phyloP scores from a whole-genome alignment of 1,284 basidiomycete species.

The Rhodofomes roseus region DNA sequence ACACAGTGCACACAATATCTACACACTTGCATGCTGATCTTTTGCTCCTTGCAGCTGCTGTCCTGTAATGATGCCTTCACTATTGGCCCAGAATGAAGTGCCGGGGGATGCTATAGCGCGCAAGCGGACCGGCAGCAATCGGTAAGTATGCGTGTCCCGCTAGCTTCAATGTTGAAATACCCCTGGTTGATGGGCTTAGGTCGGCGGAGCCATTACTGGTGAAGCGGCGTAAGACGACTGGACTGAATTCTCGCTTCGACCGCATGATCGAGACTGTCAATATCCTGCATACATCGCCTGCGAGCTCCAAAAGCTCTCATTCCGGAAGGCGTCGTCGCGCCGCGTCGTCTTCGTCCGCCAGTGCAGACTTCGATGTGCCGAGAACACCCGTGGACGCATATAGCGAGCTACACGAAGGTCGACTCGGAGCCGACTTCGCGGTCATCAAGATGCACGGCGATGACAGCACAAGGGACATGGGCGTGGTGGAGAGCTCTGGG shows the following conservation, averaged over 20 bases:
- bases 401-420: slow-evolving; percentile 28
- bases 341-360: slow-evolving; percentile 29
- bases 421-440: slow-evolving; percentile 38
- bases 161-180: background rate
- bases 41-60: background rate
- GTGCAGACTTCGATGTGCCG: slow-evolving; percentile 33
- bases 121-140: background rate
- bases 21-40: background rate
- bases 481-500: background rate
- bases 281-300: slow-evolving; percentile 27
- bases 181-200: background rate
- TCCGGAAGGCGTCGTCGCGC: slow-evolving; percentile 25
- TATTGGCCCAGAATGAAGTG: background rate
- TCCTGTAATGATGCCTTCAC: background rate
- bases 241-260: slow-evolving; percentile 60
- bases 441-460: slow-evolving; percentile 37
- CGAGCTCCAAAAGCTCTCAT: slow-evolving; percentile 16
- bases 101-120: background rate
- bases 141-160: background rate
- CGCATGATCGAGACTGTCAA: slow-evolving; percentile 60
- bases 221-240: slow-evolving; percentile 46
- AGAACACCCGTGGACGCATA: slow-evolving; percentile 43
- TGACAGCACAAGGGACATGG: background rate
- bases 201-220: background rate
- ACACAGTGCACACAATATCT: too few species aligned